Conservation (phyloP, 176 grass and related monocot species). For the Zoysia japonica region DNA sequence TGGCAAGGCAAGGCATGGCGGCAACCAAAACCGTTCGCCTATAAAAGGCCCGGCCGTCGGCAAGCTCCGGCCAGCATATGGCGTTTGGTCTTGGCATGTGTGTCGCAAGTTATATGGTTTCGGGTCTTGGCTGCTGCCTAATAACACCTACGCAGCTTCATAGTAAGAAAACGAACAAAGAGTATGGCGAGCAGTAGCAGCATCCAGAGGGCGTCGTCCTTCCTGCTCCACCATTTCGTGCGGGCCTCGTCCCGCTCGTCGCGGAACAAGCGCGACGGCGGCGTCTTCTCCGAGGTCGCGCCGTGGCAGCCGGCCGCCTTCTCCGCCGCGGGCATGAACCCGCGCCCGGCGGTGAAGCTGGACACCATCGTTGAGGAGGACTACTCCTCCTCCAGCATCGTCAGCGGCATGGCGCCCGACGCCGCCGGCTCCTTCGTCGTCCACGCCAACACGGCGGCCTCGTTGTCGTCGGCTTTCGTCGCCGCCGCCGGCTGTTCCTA, state of each 20-base stretch:
- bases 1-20: no score
- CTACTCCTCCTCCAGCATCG: not conserved
- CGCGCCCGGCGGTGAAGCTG: slow-evolving; percentile 27
- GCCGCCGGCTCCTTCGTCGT: not conserved
- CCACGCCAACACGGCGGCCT: no score
- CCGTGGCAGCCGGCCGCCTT: slow-evolving; percentile 32
- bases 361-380: slow-evolving; percentile 61
- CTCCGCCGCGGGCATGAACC: not conserved
- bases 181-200: slow-evolving; percentile 15
- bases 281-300: slow-evolving; percentile 40
- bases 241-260: slow-evolving; percentile 37
- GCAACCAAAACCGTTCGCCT: no score
- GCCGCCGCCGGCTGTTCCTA: not conserved
- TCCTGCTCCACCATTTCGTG: slow-evolving; percentile 43
- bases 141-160: not conserved
- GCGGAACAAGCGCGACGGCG: slow-evolving; percentile 49
- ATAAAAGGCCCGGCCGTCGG: no score
- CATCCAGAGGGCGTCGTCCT: slow-evolving; percentile 34
- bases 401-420: not conserved
- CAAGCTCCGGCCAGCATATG: not conserved
- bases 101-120: not conserved
- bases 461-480: not conserved
- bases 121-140: not conserved
- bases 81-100: not conserved
- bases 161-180: not conserved